phyloP scores from a whole-genome alignment of 768 basidiomycete genomes.

The Mycena pura region DNA sequence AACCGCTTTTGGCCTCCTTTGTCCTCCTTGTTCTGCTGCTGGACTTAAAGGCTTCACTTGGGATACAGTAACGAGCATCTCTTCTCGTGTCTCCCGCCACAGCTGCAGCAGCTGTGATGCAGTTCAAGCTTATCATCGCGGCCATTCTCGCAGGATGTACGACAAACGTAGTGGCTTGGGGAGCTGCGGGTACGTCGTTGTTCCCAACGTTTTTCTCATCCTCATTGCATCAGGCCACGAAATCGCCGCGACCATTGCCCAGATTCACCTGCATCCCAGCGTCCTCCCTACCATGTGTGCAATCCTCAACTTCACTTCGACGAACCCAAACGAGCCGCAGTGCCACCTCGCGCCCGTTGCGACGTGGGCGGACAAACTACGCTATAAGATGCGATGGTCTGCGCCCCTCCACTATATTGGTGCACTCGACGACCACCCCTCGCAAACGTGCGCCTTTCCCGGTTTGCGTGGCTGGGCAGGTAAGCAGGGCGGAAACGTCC shows the following conservation, averaged over 20 bases:
- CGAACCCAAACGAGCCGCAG: conserved; percentile 45
- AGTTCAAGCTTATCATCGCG: too few relatives aligned
- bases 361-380: conserved; percentile 85
- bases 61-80: too few relatives aligned
- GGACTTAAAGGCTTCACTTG: too few relatives aligned
- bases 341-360: conserved; percentile 88
- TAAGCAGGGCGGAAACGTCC: conserved; percentile 60
- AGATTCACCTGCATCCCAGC: conserved; percentile 84
- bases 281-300: conserved; percentile 71
- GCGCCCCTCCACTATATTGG: conserved; percentile 78
- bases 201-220: background rate
- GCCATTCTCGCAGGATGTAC: conserved; percentile 2
- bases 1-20: too few relatives aligned
- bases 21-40: too few relatives aligned
- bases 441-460: conserved; percentile 77
- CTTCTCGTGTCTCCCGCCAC: too few relatives aligned
- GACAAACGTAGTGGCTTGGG: conserved; percentile 42
- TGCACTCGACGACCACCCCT: conserved; percentile 78
- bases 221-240: conserved; percentile 70
- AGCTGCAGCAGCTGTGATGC: too few relatives aligned
- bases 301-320: conserved; percentile 64
- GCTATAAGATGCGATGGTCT: conserved; percentile 73
- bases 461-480: conserved; percentile 80
- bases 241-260: conserved; percentile 92
- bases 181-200: conserved; percentile 43